These are phyloP conservation scores for Schwanniomyces vanrijiae DNA, from an alignment of 805 yeast genomes.

Conservation along the genomic window DNA sequence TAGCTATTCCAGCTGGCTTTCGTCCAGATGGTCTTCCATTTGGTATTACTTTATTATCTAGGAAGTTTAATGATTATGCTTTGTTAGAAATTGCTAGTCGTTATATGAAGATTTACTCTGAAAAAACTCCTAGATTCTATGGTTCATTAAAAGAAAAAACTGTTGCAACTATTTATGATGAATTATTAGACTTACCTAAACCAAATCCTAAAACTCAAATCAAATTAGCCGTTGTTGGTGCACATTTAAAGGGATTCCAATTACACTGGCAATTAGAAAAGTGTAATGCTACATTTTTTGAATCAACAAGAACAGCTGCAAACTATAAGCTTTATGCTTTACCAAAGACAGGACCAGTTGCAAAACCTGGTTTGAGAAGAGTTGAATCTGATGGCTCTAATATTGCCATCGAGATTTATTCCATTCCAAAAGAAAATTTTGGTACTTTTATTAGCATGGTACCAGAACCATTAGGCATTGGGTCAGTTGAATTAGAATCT, in stretches of 20 bases:
- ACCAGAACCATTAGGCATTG: conserved; percentile 94
- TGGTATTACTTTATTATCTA: conserved; percentile 84
- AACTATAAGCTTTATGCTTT: conserved; percentile 79
- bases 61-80: conserved; percentile 85
- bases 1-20: conserved; percentile 91
- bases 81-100: conserved; percentile 78
- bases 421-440: conserved; percentile 73
- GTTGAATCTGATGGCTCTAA: conserved; percentile 54
- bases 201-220: conserved; percentile 44
- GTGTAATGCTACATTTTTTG: conserved; percentile 71
- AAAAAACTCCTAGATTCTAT: conserved; percentile 49
- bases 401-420: conserved; percentile 79
- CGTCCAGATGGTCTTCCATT: conserved; percentile 80
- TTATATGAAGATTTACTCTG: conserved; percentile 52
- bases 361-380: conserved; percentile 88
- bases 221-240: conserved; percentile 92
- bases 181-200: conserved; percentile 47
- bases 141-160: conserved; percentile 49
- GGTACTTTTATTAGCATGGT: conserved; percentile 86
- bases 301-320: conserved; percentile 66
- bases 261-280: conserved; percentile 91
- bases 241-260: conserved; percentile 85
- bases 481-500: conserved; percentile 77
- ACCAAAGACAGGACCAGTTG: conserved; percentile 76
- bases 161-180: conserved; percentile 42